A percentile compares a stretch with the other conserved stretches of the same genome.
Evolutionary conservation across 2,329 filamentous ascomycete genomes (phyloP).

Genomic region (Colletotrichum caudatum): DNA sequence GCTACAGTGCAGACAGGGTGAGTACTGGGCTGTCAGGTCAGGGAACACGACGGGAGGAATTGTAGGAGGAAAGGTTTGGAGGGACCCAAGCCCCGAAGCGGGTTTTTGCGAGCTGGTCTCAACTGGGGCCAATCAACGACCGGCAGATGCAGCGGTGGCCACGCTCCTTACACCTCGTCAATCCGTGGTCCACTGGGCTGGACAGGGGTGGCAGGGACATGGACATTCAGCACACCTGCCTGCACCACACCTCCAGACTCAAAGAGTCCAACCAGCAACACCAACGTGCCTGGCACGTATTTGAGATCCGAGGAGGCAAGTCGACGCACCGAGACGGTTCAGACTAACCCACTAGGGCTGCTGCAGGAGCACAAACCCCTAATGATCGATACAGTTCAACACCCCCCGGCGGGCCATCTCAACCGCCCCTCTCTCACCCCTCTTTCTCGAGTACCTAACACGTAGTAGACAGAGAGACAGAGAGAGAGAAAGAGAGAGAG

Average conservation of each 20-base stretch:
- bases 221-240: conserved; percentile 20
- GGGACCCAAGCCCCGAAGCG: conserved; percentile 43
- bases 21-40: conserved; percentile 11
- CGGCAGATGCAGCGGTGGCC: conserved; percentile 44
- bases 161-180: conserved; percentile 43
- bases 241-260: conserved; percentile 3
- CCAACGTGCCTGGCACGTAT: conserved; percentile 17
- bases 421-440: neutral
- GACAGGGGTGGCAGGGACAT: conserved; percentile 22
- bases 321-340: conserved; percentile 25
- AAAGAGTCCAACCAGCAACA: conserved; percentile 1
- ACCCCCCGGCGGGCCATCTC: neutral
- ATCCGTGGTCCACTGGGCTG: conserved; percentile 32
- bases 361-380: conserved; percentile 38
- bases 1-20: neutral
- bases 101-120: conserved; percentile 47
- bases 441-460: neutral
- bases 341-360: conserved; percentile 38
- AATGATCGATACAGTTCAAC: conserved; percentile 34
- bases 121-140: conserved; percentile 50
- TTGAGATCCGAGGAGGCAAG: conserved; percentile 13
- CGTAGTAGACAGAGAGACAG: neutral
- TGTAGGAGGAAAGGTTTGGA: conserved; percentile 39
- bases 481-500: no score
- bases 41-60: conserved; percentile 23